Evolutionary conservation across 257 asterid genomes (phyloP), one percentile per base, ranked within the genome.

Genomic region (Coffea canephora): DNA sequence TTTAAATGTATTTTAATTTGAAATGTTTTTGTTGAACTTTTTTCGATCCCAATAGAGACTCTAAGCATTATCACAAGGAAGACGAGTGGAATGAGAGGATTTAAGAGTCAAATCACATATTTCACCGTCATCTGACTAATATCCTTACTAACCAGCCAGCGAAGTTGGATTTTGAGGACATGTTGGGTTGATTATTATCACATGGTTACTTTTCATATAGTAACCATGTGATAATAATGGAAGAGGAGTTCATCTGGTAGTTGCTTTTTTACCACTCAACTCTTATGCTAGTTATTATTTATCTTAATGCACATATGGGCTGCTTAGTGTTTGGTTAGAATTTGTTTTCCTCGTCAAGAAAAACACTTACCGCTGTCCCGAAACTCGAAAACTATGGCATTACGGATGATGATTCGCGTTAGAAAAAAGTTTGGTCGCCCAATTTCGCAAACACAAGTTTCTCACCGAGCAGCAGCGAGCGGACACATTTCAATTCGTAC

Each of bases 311-410:
- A 67, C 57, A 39, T 21, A 57, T 76, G 84, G 80, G 80, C 77
- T 81, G 84, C 80, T 74, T 21, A 31, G 27, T 74, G 62, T 78
- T 62, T 54, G 34, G 80, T 77, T 71, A 71, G 78, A 3, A 31
- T 43, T 62, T 10, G 14, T 67, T 46, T 75, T 70, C 73, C 68
- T 48, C 14, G 9, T 11, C 8, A 36, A 39, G 34, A 13, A n/a
- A 46, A 48, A 12, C 50, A 50, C 62, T 65, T 48, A 31, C 34
- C 34, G 34, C 34, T 31, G 34, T 36, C 50, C 57, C 6, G 10
- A 43, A 76, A 62, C 12, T 36, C 15, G 64, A 69, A 78, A 57
- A 39, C 18, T 9, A 1, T 49, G 34, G 52, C 27, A 21, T 8
- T 1, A 61, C 0, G 4, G 12, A 77, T 48, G 12, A 77, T 48